Evolutionary conservation across 257 asterid species (phyloP), one percentile per base, ranked within the genome.

Genomic region (Hygrophila difformis): DNA sequence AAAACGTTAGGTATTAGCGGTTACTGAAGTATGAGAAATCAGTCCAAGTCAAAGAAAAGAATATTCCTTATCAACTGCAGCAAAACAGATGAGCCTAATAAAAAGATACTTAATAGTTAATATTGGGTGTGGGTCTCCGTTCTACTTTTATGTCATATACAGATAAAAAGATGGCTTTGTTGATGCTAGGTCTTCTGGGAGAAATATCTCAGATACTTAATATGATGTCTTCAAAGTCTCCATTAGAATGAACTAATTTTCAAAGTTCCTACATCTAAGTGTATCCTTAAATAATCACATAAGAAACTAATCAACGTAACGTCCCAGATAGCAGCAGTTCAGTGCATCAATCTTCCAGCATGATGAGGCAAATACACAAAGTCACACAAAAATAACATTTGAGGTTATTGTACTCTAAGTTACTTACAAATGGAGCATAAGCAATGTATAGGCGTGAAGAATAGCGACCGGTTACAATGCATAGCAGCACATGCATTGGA

Each of bases 401-500:
- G 18, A 36, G 39, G 44, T 49, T 40, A 53, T 20, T 40, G 34
- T 35, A 39, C 41, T 31, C 21, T 20, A 56, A 39, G 62, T 66
- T 46, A 69, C 99, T 83, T 71, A 91, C 99, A 23, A 91, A 77
- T 18, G 97, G 97, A 61, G 97, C 95, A 70, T 86, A 91, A 4
- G 99, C 99, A 52, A 91, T 83, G 75, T 91, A 91, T 62, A 91
- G 79, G 51, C 99, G 88, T 47, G 97, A 52, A 50, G 99, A 87
- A 66, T 82, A 91, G 58, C 94, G 99, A 31, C 97, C 97, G 66
- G 94, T 81, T 51, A 84, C 83, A 35, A 91, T 87, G 82, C 99
- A 91, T 41, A 87, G 82, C 54, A 91, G 85, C 63, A 79, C 97
- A 59, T 91, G 99, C 97, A 91, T 91, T 31, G 99, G 99, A 60